Evolutionary conservation across 371 early-diverging fungal genomes (phyloP).

Genomic region (Mucor plumbeus): DNA sequence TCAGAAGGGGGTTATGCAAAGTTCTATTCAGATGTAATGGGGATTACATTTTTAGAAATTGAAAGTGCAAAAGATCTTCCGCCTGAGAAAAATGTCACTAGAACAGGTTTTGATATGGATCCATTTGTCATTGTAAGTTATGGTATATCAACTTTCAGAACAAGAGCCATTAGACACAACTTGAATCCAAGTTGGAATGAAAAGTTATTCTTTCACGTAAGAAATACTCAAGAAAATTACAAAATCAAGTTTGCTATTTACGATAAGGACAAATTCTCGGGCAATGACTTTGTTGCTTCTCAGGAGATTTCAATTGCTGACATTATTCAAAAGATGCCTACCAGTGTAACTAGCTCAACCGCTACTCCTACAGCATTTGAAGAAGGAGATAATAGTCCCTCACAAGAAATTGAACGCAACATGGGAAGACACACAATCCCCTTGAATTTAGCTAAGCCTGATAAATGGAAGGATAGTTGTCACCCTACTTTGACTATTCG

Average conservation of each 20-base stretch:
- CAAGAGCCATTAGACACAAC: constrained; percentile 67
- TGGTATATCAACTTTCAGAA: constrained; percentile 73
- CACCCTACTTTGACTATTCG: constrained; percentile 56
- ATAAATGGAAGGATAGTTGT: constrained; percentile 44
- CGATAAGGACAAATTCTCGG: constrained; percentile 80
- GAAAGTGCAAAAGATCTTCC: constrained; percentile 68
- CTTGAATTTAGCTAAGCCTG: constrained; percentile 39
- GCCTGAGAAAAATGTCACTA: constrained; percentile 59
- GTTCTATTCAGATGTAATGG: constrained; percentile 48
- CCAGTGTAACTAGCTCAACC: not conserved
- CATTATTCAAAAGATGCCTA: constrained; percentile 31
- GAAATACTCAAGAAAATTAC: constrained; percentile 61
- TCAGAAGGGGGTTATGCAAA: constrained; percentile 10
- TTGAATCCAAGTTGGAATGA: constrained; percentile 76
- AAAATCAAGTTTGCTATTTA: constrained; percentile 73
- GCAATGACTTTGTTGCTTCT: constrained; percentile 74
- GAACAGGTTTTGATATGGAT: constrained; percentile 81
- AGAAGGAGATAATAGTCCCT: constrained; percentile 9
- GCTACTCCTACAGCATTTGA: not conserved
- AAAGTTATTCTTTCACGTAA: constrained; percentile 69
- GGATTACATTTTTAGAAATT: constrained; percentile 69
- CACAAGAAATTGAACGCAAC: constrained; percentile 50
- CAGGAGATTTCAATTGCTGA: constrained; percentile 52
- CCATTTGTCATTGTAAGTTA: constrained; percentile 83
- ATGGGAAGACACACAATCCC: constrained; percentile 50